These are phyloP conservation scores for Pachysandra terminalis DNA, from an alignment of 164 flowering plant species.

Conservation along the genomic window DNA sequence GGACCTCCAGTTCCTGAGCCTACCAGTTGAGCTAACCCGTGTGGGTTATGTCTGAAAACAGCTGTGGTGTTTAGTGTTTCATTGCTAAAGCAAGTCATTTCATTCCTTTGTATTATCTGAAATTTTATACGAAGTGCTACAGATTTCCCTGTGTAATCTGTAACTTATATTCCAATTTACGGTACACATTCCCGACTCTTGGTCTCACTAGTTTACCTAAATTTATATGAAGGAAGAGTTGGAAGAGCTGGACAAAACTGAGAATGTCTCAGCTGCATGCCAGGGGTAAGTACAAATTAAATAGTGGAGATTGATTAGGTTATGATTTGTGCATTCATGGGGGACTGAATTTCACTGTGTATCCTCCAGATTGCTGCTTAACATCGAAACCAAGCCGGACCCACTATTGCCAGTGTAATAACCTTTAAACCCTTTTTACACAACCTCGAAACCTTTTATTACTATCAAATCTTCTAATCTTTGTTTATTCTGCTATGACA, in stretches of 20 bases:
- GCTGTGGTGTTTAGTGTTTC: background rate
- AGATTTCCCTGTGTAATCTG: background rate
- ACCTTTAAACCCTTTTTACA: background rate
- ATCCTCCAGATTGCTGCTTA: constrained; percentile 28
- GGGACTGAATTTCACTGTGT: constrained; percentile 13
- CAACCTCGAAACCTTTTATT: background rate
- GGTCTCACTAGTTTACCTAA: background rate
- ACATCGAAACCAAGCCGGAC: constrained; percentile 30
- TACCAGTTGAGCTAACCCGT: no score
- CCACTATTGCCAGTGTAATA: constrained; percentile 32
- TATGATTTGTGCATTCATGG: background rate
- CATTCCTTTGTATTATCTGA: background rate
- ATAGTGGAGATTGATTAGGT: background rate
- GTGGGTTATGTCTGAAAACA: no score
- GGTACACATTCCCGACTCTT: background rate
- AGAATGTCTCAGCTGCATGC: constrained; percentile 66
- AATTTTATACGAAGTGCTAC: background rate
- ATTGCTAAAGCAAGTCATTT: background rate
- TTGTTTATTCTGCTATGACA: constrained; percentile 11
- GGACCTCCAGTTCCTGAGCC: no score
- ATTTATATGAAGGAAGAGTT: constrained; percentile 61
- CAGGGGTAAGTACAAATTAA: constrained; percentile 45
- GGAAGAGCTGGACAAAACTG: constrained; percentile 68
- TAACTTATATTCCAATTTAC: background rate
- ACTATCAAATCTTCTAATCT: background rate